These are phyloP conservation scores for Pythium apleroticum DNA, from an alignment of 352 stramenopile species.

Conservation along the genomic window DNA sequence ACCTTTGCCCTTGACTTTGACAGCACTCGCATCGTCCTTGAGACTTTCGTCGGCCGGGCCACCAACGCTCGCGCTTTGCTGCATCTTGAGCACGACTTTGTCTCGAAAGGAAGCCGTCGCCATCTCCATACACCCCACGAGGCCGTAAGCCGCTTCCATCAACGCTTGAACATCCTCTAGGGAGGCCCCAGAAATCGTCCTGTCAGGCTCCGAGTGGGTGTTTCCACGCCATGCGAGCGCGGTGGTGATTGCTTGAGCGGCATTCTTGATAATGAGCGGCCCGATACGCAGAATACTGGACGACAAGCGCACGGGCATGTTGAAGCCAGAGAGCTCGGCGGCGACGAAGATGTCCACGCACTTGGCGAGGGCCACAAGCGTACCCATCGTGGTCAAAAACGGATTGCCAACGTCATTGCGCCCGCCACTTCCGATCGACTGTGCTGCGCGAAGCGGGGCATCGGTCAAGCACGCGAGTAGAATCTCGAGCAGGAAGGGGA, in stretches of 20 bases:
- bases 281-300: conserved; percentile 18
- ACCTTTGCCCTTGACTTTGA: not conserved
- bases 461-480: conserved; percentile 52
- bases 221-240: conserved; percentile 20
- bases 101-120: conserved; percentile 60
- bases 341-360: conserved; percentile 44
- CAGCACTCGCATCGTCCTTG: not conserved
- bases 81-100: conserved; percentile 67
- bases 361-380: conserved; percentile 44
- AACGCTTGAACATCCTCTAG: conserved; percentile 48
- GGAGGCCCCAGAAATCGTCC: conserved; percentile 23
- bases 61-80: conserved; percentile 24
- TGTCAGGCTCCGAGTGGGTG: not conserved
- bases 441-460: conserved; percentile 39
- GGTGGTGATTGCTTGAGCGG: conserved; percentile 10
- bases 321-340: conserved; percentile 53
- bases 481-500: conserved; percentile 60
- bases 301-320: conserved; percentile 47
- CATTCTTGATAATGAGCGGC: conserved; percentile 10
- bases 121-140: conserved; percentile 39
- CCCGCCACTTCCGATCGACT: not conserved
- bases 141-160: conserved; percentile 34
- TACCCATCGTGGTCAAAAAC: conserved; percentile 44
- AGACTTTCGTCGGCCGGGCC: not conserved
- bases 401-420: conserved; percentile 10